Conservation (phyloP, 441 rosid species). For the Metrosideros polymorpha region DNA sequence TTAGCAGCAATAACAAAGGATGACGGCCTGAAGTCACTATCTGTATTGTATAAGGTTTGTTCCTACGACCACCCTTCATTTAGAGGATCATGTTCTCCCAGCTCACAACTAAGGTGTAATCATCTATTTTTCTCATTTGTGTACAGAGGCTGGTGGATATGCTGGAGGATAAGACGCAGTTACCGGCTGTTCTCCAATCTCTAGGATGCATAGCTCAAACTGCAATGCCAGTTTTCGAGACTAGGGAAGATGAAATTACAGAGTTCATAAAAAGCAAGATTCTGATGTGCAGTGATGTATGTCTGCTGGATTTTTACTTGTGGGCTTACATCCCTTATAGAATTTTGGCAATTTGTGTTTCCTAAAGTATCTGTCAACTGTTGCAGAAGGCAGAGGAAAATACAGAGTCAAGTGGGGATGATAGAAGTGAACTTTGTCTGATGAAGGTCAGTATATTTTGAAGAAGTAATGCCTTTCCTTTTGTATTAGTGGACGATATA, state of each 20-base stretch:
- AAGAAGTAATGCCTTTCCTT: background rate
- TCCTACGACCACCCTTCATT: background rate
- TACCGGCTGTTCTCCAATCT: conserved; percentile 92
- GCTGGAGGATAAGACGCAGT: conserved; percentile 84
- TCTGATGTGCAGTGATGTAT: conserved; percentile 53
- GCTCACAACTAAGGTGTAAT: background rate
- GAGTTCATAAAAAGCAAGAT: conserved; percentile 78
- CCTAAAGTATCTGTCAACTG: conserved; percentile 7
- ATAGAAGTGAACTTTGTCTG: conserved; percentile 75
- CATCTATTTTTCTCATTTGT: conserved; percentile 17
- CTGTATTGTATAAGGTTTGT: conserved; percentile 91
- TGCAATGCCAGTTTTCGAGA: conserved; percentile 98
- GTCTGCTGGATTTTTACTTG: conserved; percentile 18
- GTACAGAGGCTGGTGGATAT: conserved; percentile 91
- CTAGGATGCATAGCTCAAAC: conserved; percentile 98
- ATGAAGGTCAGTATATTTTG: conserved; percentile 63
- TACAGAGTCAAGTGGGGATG: conserved; percentile 58
- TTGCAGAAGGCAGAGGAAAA: conserved; percentile 62
- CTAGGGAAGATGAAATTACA: conserved; percentile 84
- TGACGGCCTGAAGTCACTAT: conserved; percentile 95
- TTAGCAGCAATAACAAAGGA: conserved; percentile 98
- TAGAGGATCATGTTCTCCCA: background rate
- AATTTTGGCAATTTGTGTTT: background rate
- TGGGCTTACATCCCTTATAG: conserved; percentile 3
- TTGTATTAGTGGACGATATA: background rate